A percentile compares a stretch with the other conserved stretches of the same genome.
These are phyloP conservation scores for Microascus cirrosus DNA, from an alignment of 2,329 filamentous ascomycete species.

Conservation along the genomic window DNA sequence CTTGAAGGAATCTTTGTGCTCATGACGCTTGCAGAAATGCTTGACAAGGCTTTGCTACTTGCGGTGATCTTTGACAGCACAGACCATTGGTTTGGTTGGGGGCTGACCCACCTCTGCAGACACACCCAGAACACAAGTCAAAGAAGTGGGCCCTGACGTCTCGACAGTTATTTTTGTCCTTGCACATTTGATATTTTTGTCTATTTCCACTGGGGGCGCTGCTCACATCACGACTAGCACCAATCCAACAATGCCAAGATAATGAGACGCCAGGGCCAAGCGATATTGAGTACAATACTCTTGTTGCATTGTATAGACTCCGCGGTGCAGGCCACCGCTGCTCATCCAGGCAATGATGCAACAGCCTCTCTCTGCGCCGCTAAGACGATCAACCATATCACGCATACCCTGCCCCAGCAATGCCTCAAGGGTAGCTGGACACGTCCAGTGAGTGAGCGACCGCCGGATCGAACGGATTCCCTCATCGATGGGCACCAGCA, in stretches of 20 bases:
- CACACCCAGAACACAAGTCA: too few species aligned
- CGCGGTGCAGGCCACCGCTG: neutral
- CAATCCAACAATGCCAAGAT: neutral
- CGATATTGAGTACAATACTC: neutral
- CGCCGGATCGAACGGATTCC: neutral
- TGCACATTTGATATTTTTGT: too few species aligned
- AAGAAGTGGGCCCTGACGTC: too few species aligned
- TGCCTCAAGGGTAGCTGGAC: conserved; percentile 57
- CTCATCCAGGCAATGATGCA: neutral
- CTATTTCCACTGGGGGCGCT: neutral
- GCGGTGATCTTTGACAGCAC: too few species aligned
- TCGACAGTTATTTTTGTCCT: too few species aligned
- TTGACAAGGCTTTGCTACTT: too few species aligned
- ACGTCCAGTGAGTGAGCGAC: neutral
- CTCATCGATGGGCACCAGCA: conserved; percentile 4
- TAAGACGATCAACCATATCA: conserved; percentile 68
- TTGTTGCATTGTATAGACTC: neutral
- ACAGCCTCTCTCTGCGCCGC: neutral
- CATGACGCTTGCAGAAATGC: too few species aligned
- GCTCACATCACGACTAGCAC: neutral
- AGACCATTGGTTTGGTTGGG: too few species aligned
- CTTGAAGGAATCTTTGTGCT: too few species aligned
- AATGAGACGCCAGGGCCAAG: neutral
- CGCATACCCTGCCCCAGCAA: conserved; percentile 64
- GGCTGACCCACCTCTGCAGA: too few species aligned